Percentiles rank a stretch among this genome's conserved stretches.
Evolutionary conservation across 75 land plant genomes (phyloP).

Genomic region (Larix kaempferi): DNA sequence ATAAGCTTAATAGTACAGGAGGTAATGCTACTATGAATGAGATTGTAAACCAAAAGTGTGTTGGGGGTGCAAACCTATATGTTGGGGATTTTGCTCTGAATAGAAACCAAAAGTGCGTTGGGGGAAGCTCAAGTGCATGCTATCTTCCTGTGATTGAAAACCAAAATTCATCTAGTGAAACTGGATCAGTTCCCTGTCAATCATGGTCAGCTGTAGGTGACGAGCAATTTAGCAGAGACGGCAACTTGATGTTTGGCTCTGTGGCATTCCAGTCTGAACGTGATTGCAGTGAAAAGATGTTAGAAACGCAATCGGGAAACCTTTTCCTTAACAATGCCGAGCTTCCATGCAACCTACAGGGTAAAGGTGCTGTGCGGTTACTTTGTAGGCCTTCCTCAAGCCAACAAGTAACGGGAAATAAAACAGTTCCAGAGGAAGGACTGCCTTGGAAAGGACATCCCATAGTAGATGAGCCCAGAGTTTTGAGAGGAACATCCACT

Average conservation of each 20-base stretch:
- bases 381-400: constrained; percentile 7
- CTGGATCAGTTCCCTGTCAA: not conserved
- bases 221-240: not conserved
- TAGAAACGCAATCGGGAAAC: no score
- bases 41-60: no score
- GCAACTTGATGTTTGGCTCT: no score
- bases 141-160: not conserved
- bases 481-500: not conserved
- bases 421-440: not conserved
- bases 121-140: not conserved
- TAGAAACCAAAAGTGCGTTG: not conserved
- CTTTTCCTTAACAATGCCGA: no score
- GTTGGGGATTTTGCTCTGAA: not conserved
- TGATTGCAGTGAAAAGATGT: no score
- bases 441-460: not conserved
- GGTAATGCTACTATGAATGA: no score
- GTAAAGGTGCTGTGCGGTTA: not conserved
- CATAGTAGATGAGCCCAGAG: not conserved
- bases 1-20: no score
- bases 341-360: constrained; percentile 1
- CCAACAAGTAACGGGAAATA: not conserved
- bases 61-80: no score
- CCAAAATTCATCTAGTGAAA: not conserved
- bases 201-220: not conserved
- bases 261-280: no score